Conservation (phyloP, 2,329 filamentous ascomycete genomes). For the Trichophyton benhamiae region DNA sequence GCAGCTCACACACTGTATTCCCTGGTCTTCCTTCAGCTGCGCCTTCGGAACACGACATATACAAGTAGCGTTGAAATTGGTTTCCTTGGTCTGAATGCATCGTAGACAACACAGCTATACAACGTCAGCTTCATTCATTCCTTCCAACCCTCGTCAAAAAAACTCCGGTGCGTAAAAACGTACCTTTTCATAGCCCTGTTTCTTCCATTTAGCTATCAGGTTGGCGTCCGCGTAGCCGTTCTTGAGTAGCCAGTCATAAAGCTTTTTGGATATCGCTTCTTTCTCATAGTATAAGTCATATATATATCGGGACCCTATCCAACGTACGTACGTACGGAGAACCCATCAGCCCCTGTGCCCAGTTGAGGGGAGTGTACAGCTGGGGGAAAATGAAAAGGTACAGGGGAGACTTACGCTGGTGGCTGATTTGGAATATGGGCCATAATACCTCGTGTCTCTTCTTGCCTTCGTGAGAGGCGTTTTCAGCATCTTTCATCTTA, state of each 20-base stretch:
- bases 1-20: constrained; percentile 88
- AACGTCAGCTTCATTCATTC: too few relatives aligned
- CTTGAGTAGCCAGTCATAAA: constrained; percentile 96
- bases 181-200: constrained; percentile 96
- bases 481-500: constrained; percentile 71
- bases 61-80: constrained; percentile 95
- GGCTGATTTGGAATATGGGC: constrained; percentile 95
- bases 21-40: constrained; percentile 78
- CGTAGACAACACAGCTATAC: constrained; percentile 75
- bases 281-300: constrained; percentile 98
- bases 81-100: constrained; percentile 99
- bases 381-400: not conserved
- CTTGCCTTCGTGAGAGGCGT: constrained; percentile 65
- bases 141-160: too few relatives aligned
- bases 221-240: constrained; percentile 91
- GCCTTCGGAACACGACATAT: constrained; percentile 89
- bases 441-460: constrained; percentile 86
- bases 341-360: not conserved
- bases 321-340: not conserved
- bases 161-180: not conserved
- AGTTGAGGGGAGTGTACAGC: not conserved
- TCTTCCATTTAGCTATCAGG: constrained; percentile 99
- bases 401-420: constrained; percentile 54
- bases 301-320: constrained; percentile 62
- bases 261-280: constrained; percentile 78